A percentile compares a stretch with the other conserved stretches of the same genome.
These are phyloP conservation scores for Coemansia sp. DNA, from an alignment of 192 early-diverging fungal species.

Conservation along the genomic window DNA sequence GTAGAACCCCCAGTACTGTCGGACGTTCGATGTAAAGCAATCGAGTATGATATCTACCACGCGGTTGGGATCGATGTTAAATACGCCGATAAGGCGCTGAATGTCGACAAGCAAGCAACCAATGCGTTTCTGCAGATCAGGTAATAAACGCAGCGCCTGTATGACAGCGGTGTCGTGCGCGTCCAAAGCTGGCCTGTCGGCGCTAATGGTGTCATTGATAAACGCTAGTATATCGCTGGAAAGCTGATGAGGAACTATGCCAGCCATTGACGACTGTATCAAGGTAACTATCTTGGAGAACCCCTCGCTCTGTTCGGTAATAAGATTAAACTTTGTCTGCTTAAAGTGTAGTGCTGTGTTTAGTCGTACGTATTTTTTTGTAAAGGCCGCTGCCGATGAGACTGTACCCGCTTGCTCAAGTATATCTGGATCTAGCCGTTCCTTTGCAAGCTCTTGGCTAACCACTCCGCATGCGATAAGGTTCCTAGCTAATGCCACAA, in stretches of 20 bases:
- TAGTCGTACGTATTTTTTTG: slow-evolving; percentile 38
- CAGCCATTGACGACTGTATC: slow-evolving; percentile 39
- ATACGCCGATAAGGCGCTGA: slow-evolving; percentile 44
- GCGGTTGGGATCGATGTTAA: slow-evolving; percentile 50
- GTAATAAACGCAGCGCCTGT: slow-evolving; percentile 22
- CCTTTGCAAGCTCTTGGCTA: slow-evolving; percentile 33
- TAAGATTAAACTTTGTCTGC: slow-evolving; percentile 54
- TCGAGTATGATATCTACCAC: slow-evolving; percentile 49
- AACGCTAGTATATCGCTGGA: slow-evolving; percentile 15
- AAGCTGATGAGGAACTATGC: slow-evolving; percentile 19
- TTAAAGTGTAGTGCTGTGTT: slow-evolving; percentile 51
- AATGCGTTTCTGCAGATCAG: slow-evolving; percentile 23
- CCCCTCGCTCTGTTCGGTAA: slow-evolving; percentile 50
- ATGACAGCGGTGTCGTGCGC: slow-evolving; percentile 10
- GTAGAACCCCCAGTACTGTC: slow-evolving; percentile 48
- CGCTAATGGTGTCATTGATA: background rate
- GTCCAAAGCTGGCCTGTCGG: background rate
- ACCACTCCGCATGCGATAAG: slow-evolving; percentile 24
- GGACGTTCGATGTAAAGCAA: slow-evolving; percentile 50
- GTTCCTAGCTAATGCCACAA: slow-evolving; percentile 19
- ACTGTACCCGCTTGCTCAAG: slow-evolving; percentile 35
- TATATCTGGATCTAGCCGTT: slow-evolving; percentile 42
- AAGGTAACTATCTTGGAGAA: slow-evolving; percentile 48
- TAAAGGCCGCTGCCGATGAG: slow-evolving; percentile 27
- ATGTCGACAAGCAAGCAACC: slow-evolving; percentile 29